Percentiles rank a stretch among this genome's conserved stretches.
Evolutionary conservation across 164 flowering plant species (phyloP).

Genomic region (Aristolochia californica): DNA sequence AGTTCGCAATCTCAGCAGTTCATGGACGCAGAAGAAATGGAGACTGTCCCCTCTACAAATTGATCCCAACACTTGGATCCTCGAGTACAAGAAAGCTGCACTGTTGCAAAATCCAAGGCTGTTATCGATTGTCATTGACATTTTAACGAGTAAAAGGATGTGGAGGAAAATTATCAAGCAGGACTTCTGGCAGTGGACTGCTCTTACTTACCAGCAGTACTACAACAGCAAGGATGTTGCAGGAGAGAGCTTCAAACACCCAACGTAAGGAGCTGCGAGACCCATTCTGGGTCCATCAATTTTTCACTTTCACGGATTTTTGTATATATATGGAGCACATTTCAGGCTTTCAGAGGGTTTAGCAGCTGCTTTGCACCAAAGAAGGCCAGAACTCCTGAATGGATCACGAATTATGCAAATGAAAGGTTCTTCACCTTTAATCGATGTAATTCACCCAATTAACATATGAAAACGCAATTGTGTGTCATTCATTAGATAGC

Average conservation of each 20-base stretch:
- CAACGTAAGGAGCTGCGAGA: conserved; percentile 27
- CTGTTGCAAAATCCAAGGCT: conserved; percentile 36
- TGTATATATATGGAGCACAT: not conserved
- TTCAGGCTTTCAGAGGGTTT: not conserved
- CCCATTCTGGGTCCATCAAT: not conserved
- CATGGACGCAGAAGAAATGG: conserved; percentile 59
- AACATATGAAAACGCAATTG: too few species aligned
- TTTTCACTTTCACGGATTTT: not conserved
- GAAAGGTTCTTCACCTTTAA: too few species aligned
- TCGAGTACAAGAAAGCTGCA: conserved; percentile 43
- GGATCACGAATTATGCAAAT: too few species aligned
- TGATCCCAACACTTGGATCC: conserved; percentile 68
- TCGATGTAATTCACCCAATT: too few species aligned
- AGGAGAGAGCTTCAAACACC: conserved; percentile 14
- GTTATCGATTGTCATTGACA: conserved; percentile 25
- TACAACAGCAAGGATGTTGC: not conserved
- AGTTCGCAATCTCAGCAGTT: conserved; percentile 30
- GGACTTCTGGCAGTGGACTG: conserved; percentile 24
- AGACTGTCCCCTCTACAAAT: conserved; percentile 49
- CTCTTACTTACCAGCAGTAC: conserved; percentile 8
- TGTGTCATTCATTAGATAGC: too few species aligned
- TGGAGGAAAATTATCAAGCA: conserved; percentile 18
- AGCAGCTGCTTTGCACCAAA: not conserved
- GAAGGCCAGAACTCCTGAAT: too few species aligned
- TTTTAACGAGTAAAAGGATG: conserved; percentile 25